These are phyloP conservation scores for Nepenthes mirabilis DNA, from an alignment of 148 eudicot species.

Conservation along the genomic window DNA sequence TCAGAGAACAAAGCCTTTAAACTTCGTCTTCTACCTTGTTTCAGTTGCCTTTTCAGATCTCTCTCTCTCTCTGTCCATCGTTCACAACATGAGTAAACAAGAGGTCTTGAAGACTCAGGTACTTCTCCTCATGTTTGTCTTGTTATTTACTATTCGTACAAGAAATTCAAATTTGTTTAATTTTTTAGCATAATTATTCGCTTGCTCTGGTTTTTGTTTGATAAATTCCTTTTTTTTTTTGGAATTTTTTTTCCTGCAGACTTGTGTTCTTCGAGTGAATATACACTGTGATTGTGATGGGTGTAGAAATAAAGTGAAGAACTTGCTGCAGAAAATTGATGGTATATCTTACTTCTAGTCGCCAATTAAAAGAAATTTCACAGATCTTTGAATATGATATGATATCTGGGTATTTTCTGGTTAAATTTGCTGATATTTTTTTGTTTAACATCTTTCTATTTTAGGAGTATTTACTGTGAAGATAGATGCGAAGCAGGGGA, in stretches of 20 bases:
- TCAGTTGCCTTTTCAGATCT: too few species aligned
- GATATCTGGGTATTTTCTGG: not conserved
- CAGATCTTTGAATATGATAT: not conserved
- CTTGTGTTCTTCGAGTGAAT: constrained; percentile 66
- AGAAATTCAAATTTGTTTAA: not conserved
- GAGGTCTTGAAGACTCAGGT: constrained; percentile 24
- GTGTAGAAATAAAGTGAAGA: constrained; percentile 66
- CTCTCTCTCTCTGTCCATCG: too few species aligned
- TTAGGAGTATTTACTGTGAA: constrained; percentile 43
- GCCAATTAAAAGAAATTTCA: not conserved
- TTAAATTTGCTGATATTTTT: not conserved
- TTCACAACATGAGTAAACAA: constrained; percentile 19
- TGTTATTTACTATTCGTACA: not conserved
- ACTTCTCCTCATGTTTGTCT: not conserved
- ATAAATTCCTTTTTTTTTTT: not conserved
- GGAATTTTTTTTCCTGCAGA: constrained; percentile 18
- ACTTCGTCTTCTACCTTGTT: too few species aligned
- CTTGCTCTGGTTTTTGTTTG: not conserved
- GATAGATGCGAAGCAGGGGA: constrained; percentile 70
- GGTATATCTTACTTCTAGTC: constrained; percentile 22
- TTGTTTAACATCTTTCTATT: not conserved
- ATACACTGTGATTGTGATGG: constrained; percentile 94
- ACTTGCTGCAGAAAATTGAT: constrained; percentile 60
- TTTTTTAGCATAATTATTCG: not conserved
- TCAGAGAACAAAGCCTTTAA: too few species aligned